Conservation (phyloP, 164 flowering plant genomes). For the Nymphaea colorata region DNA sequence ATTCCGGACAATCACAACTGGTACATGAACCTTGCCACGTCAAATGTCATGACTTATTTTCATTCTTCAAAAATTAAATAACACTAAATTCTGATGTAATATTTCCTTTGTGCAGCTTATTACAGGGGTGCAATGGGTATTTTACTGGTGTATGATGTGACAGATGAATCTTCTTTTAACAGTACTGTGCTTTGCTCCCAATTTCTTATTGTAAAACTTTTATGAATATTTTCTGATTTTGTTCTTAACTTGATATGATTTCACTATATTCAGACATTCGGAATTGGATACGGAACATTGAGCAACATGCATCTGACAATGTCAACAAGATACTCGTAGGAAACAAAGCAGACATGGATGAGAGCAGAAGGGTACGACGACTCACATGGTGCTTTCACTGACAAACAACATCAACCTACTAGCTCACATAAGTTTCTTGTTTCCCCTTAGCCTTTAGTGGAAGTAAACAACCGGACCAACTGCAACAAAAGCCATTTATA, state of each 20-base stretch:
- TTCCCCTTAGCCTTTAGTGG: no score
- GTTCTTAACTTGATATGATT: neutral
- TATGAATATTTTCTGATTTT: neutral
- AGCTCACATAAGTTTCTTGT: no score
- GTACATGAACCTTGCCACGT: conserved; percentile 8
- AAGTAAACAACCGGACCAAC: no score
- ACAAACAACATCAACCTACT: no score
- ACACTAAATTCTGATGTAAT: neutral
- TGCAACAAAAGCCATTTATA: no score
- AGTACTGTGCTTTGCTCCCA: conserved; percentile 19
- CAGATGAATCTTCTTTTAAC: conserved; percentile 65
- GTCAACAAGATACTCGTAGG: conserved; percentile 80
- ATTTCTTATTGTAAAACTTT: neutral
- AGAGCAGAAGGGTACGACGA: conserved; percentile 57
- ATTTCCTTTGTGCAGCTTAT: conserved; percentile 32
- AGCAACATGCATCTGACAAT: conserved; percentile 84
- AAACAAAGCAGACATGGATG: conserved; percentile 86
- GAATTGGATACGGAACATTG: conserved; percentile 83
- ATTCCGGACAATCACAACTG: conserved; percentile 62
- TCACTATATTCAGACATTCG: conserved; percentile 35
- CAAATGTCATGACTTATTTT: neutral
- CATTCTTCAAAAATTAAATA: neutral
- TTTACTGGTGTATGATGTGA: conserved; percentile 63
- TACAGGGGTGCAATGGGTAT: conserved; percentile 79
- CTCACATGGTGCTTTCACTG: neutral